A percentile compares a stretch with the other conserved stretches of the same genome.
Conservation (phyloP, 2,329 filamentous ascomycete species). For the Aspergillus eucalypticola region DNA sequence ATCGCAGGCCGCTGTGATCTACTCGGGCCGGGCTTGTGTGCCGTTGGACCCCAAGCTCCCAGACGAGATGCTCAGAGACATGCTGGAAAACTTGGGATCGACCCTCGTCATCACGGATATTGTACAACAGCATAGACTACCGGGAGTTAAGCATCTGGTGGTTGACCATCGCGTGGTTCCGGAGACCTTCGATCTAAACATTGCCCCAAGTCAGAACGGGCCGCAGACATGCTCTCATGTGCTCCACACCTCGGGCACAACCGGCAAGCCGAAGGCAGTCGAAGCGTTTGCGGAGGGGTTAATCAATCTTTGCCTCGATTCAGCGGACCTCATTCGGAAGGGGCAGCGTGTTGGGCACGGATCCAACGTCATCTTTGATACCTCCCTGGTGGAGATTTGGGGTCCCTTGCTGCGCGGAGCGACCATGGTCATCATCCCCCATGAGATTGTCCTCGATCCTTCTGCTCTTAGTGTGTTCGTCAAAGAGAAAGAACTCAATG, state of each 20-base stretch:
- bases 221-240: slow-evolving; percentile 6
- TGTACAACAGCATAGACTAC: slow-evolving; percentile 35
- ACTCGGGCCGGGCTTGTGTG: slow-evolving; percentile 15
- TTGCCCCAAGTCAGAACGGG: neutral
- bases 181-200: neutral
- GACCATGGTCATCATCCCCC: slow-evolving; percentile 11
- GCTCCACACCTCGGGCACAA: slow-evolving; percentile 64
- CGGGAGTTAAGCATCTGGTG: neutral
- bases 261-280: slow-evolving; percentile 76
- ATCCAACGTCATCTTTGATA: slow-evolving; percentile 14
- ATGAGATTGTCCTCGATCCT: slow-evolving; percentile 7
- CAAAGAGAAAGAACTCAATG: neutral
- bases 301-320: slow-evolving; percentile 10
- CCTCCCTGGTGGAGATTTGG: slow-evolving; percentile 13
- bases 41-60: slow-evolving; percentile 13
- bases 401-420: slow-evolving; percentile 10
- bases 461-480: neutral
- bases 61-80: neutral
- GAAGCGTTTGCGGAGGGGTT: slow-evolving; percentile 61
- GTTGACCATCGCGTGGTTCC: slow-evolving; percentile 4
- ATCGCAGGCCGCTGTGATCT: slow-evolving; percentile 14
- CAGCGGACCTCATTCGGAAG: neutral
- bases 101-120: slow-evolving; percentile 6
- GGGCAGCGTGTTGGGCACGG: slow-evolving; percentile 12
- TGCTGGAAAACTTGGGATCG: slow-evolving; percentile 9